Evolutionary conservation across 139 green algal species (phyloP), one percentile per base, ranked within the genome.

Genomic region (Asterochloris sp.): DNA sequence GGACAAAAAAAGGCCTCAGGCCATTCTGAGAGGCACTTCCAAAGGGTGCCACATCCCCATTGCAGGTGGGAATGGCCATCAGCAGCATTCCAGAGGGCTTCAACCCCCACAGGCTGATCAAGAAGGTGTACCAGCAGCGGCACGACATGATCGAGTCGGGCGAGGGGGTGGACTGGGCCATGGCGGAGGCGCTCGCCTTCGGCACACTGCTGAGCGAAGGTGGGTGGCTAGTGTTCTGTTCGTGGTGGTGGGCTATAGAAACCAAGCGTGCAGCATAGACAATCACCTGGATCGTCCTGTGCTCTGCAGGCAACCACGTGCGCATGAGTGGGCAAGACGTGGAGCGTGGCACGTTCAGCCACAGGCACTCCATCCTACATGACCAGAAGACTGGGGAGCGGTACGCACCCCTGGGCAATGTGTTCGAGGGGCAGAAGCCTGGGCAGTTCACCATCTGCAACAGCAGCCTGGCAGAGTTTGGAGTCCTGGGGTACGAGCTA

Each of bases 401-500:
- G 78, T 98, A 97, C 88, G 89, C 89, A 27, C 94, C 97, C 0
- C 86, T 99, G 75, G 83, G 84, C 23, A 86, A 98, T 69, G 88
- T 99, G 24, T 95, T 92, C 89, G 68, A 85, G 10, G 92, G 92
- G n/a, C 93, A 98, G 88, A 74, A 87, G 61, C 79, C 84, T 11
- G 83, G 90, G 71, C 89, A 92, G 86, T 96, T 96, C 87, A 92
- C 89, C 27, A 85, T 92, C 64, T 89, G 78, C 84, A 92, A 93
- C 88, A 85, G n/a, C 60, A 94, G 90, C 24, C 92, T 99, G 69
- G 92, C 83, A 63, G 97, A 99, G 90, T 99, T 95, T 84, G 96
- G 96, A 68, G 94, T 99, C 74, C 92, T 99, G 71, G 97, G 97
- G 78, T 99, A 98, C 83, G 97, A 99, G 91, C 92, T 99, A 76